phyloP scores from a whole-genome alignment of 768 basidiomycete genomes.

The Inosperma sp. region DNA sequence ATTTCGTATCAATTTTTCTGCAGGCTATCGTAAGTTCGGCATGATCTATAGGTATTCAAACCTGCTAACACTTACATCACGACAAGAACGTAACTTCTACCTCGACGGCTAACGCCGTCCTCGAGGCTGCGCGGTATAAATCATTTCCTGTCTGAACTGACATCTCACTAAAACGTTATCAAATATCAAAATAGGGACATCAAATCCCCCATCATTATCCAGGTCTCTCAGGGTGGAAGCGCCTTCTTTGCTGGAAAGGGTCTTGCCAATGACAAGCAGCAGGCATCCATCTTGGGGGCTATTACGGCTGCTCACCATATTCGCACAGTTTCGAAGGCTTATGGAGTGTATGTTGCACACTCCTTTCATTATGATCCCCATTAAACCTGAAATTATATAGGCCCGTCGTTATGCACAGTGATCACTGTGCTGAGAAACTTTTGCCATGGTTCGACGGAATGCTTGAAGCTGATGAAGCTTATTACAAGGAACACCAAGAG shows the following conservation, averaged over 20 bases:
- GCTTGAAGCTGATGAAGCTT: constrained; percentile 92
- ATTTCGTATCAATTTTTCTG: constrained; percentile 9
- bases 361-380: background rate
- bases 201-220: constrained; percentile 96
- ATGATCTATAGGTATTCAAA: constrained; percentile 9
- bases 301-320: constrained; percentile 90
- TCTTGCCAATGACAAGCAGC: constrained; percentile 88
- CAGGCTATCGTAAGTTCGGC: constrained; percentile 68
- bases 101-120: constrained; percentile 87
- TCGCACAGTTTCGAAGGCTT: constrained; percentile 79
- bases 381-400: constrained; percentile 34
- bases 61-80: background rate
- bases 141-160: constrained; percentile 2
- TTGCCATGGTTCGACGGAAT: constrained; percentile 99
- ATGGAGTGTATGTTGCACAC: constrained; percentile 74
- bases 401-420: constrained; percentile 95
- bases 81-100: constrained; percentile 93
- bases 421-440: constrained; percentile 98
- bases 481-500: constrained; percentile 85
- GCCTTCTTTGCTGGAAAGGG: constrained; percentile 98
- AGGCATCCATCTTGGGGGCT: constrained; percentile 93
- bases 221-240: constrained; percentile 94
- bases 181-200: constrained; percentile 70
- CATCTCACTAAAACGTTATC: constrained; percentile 13
- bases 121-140: constrained; percentile 89